A percentile compares a stretch with the other conserved stretches of the same genome.
phyloP scores from a whole-genome alignment of 2,329 filamentous ascomycete species.

The Penicillium nordicum region DNA sequence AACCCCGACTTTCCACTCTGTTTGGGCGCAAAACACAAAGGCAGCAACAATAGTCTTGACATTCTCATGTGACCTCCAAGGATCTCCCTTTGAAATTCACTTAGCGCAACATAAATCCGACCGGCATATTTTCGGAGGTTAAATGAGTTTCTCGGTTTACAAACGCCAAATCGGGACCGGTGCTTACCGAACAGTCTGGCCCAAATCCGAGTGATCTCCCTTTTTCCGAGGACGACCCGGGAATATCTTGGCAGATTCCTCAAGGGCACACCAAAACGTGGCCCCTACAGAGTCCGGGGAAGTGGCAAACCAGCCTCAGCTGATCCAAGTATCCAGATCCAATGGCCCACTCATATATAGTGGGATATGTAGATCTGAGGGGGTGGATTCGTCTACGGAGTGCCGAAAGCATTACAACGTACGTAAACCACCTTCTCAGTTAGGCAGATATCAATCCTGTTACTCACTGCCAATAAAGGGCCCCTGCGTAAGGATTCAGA shows the following conservation, averaged over 20 bases:
- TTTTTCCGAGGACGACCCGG: background rate
- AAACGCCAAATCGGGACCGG: slow-evolving; percentile 15
- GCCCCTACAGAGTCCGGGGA: slow-evolving; percentile 18
- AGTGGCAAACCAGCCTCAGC: slow-evolving; percentile 16
- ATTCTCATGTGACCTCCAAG: background rate
- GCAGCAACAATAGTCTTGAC: background rate
- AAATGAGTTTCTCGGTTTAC: slow-evolving; percentile 4
- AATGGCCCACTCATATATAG: slow-evolving; percentile 10
- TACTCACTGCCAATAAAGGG: slow-evolving; percentile 1
- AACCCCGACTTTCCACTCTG: background rate
- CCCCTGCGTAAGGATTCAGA: slow-evolving; percentile 5
- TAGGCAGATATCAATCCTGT: background rate
- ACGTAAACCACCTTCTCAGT: slow-evolving; percentile 7
- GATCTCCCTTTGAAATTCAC: background rate
- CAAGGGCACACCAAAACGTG: slow-evolving; percentile 10
- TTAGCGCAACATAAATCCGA: slow-evolving; percentile 3
- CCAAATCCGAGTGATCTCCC: slow-evolving; percentile 2
- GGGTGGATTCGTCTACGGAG: background rate
- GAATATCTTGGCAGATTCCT: slow-evolving; percentile 1
- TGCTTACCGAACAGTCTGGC: slow-evolving; percentile 19
- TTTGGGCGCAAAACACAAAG: background rate
- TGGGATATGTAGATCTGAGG: slow-evolving; percentile 3
- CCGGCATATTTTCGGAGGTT: background rate
- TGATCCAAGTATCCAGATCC: slow-evolving; percentile 3
- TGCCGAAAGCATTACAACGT: background rate